Evolutionary conservation across 179 eudicot species (phyloP).

Genomic region (Spinacia oleracea): DNA sequence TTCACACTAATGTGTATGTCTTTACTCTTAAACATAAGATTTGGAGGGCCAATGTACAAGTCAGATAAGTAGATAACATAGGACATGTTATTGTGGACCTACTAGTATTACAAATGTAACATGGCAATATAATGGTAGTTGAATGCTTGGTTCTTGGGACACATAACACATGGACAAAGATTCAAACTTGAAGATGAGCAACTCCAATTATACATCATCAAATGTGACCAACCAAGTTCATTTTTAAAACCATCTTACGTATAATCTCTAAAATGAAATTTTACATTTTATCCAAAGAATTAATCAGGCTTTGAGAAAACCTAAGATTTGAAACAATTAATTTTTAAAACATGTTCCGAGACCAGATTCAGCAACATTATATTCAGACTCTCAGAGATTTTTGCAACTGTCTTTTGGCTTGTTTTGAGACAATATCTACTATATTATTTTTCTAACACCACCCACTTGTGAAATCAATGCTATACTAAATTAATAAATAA

Average conservation of each 20-base stretch:
- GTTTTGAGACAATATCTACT: slow-evolving; percentile 11
- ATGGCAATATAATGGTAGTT: background rate
- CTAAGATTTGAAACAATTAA: background rate
- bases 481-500: too few relatives aligned
- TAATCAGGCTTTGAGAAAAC: slow-evolving; percentile 5
- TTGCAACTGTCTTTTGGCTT: background rate
- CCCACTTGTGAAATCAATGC: too few relatives aligned
- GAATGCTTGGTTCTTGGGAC: background rate
- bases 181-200: slow-evolving; percentile 9
- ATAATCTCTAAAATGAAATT: slow-evolving; percentile 2
- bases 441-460: background rate
- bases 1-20: background rate
- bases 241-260: background rate
- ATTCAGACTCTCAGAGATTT: background rate
- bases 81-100: background rate
- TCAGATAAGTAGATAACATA: too few relatives aligned
- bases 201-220: background rate
- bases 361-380: background rate
- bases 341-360: background rate
- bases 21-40: too few relatives aligned
- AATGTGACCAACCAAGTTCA: background rate
- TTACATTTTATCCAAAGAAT: background rate
- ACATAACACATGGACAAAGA: background rate
- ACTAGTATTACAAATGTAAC: background rate
- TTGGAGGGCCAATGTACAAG: background rate